Evolutionary conservation across 441 rosid species (phyloP), one percentile per base, ranked within the genome.

Genomic region (Arabidopsis lyrata): DNA sequence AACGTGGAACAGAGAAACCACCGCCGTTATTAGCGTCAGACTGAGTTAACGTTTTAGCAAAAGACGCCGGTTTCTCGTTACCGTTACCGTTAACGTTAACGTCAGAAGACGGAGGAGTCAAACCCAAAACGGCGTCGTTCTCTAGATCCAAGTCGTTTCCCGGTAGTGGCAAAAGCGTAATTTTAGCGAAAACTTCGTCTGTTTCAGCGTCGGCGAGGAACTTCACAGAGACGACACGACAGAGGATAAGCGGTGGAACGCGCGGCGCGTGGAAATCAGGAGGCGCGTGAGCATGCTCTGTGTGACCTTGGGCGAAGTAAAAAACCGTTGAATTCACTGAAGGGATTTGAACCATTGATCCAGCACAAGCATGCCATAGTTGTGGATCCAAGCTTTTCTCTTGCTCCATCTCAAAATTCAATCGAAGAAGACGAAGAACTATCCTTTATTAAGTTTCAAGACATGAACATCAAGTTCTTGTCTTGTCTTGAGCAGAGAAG

Each of bases 11-110:
- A 4, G 99, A 95, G 81, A 95, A 95, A 8, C 99, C 99, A 1
- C 99, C 99, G 9, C 99, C 99, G 73, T 95, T 95, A 55, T 95
- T 95, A 56, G 99, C 99, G 76, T 95, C 99, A 16, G 97, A 90
- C 29, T 95, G 96, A 38, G 98, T 95, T 70, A 95, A 68, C 15
- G 97, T 91, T 88, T 95, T 95, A 3, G 98, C 97, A 65, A 95
- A 95, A 7, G 96, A 92, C 35, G 92, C 83, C 9, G 91, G 83
- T 67, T 91, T 93, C 74, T 93, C 96, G 36, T 62, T 62, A 24
- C 22, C 91, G 8, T 60, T 68, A n/a, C 60, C 79, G 16, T 71
- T 73, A 53, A 73, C 68, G 63, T 71, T 76, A 54, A 79, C 66
- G 60, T 72, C 68, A 27, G 76, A 47, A 5, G 48, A 2, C 1